phyloP scores from a whole-genome alignment of 306 rosid genomes.

The Inga leiocalycina region DNA sequence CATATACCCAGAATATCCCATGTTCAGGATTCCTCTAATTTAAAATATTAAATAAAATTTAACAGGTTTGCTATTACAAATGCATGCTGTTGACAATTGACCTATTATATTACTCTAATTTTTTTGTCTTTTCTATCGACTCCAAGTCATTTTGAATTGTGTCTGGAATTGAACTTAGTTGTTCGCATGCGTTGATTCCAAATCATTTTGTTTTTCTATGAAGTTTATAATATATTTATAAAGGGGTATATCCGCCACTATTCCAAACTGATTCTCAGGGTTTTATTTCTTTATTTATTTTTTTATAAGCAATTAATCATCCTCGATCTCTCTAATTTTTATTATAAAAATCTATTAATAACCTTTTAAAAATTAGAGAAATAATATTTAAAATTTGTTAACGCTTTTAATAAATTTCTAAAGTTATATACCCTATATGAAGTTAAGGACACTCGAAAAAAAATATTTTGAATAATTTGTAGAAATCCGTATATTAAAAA shows the following conservation, averaged over 20 bases:
- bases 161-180: not conserved
- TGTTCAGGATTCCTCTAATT: not conserved
- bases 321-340: not conserved
- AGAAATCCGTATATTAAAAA: no score
- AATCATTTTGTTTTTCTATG: not conserved
- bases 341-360: no score
- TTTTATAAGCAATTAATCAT: no score
- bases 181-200: not conserved
- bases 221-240: no score
- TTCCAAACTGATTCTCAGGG: not conserved
- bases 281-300: no score
- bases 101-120: not conserved
- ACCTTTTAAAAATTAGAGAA: no score
- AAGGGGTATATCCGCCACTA: not conserved
- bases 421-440: no score
- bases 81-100: not conserved
- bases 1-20: slow-evolving; percentile 34
- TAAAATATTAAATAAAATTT: not conserved
- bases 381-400: no score
- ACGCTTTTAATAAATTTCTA: no score
- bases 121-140: not conserved
- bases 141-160: not conserved
- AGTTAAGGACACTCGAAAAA: not conserved
- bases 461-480: no score
- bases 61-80: not conserved